These are phyloP conservation scores for Coemansia sp. DNA, from an alignment of 371 early-diverging fungal genomes.

Conservation along the genomic window DNA sequence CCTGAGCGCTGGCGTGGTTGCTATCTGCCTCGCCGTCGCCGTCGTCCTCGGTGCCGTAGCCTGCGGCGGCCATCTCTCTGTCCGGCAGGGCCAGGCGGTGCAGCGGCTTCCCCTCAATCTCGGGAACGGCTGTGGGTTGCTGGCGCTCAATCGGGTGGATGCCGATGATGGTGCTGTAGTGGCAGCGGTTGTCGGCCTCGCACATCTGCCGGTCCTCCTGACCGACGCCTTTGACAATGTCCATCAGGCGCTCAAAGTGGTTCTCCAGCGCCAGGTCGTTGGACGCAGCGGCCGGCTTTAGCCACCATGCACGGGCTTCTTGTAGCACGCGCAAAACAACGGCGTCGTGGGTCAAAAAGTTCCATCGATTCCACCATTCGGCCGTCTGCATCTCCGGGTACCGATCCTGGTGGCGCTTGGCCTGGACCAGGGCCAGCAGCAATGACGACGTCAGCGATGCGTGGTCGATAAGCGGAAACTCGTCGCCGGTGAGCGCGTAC, in stretches of 20 bases:
- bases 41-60: background rate
- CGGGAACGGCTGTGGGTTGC: slow-evolving; percentile 2
- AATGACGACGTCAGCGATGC: slow-evolving; percentile 45
- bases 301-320: slow-evolving; percentile 51
- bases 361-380: slow-evolving; percentile 48
- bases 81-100: slow-evolving; percentile 24
- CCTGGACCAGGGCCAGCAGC: slow-evolving; percentile 52
- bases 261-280: slow-evolving; percentile 13
- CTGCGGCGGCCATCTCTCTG: background rate
- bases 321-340: slow-evolving; percentile 50
- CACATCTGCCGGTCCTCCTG: slow-evolving; percentile 10
- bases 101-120: slow-evolving; percentile 17
- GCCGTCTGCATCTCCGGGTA: slow-evolving; percentile 44
- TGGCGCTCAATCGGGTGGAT: slow-evolving; percentile 20
- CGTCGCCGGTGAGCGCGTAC: slow-evolving; percentile 59
- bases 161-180: slow-evolving; percentile 13
- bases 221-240: slow-evolving; percentile 11
- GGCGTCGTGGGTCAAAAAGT: slow-evolving; percentile 40
- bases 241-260: slow-evolving; percentile 33
- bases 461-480: slow-evolving; percentile 59
- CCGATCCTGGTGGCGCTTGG: slow-evolving; percentile 44
- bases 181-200: slow-evolving; percentile 19
- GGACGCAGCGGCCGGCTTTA: slow-evolving; percentile 5
- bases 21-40: background rate
- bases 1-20: background rate